A percentile compares a stretch with the other conserved stretches of the same genome.
These are phyloP conservation scores for Spathaspora gorwiae DNA, from an alignment of 805 yeast species.

Conservation along the genomic window DNA sequence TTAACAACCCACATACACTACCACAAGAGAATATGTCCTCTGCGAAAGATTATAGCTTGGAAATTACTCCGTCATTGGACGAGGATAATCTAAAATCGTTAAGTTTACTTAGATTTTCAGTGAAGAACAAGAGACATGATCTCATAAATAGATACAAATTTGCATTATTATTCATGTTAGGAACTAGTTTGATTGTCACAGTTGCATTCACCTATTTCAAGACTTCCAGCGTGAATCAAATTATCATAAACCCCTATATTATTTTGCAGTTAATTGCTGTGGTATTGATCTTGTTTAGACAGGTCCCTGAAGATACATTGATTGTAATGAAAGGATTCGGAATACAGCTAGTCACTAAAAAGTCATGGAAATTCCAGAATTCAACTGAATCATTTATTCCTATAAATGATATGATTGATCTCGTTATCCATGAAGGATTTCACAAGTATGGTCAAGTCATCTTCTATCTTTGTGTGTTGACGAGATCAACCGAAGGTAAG, in stretches of 20 bases:
- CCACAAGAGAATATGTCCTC: slow-evolving; percentile 20
- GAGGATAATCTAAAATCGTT: slow-evolving; percentile 4
- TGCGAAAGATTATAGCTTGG: slow-evolving; percentile 25
- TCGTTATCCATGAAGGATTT: slow-evolving; percentile 75
- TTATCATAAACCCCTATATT: neutral
- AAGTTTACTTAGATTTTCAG: slow-evolving; percentile 16
- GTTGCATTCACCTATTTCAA: neutral
- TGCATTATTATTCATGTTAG: slow-evolving; percentile 3
- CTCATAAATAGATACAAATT: slow-evolving; percentile 4
- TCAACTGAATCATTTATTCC: slow-evolving; percentile 47
- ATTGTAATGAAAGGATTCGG: slow-evolving; percentile 44
- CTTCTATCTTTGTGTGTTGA: slow-evolving; percentile 58
- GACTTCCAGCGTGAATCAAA: neutral
- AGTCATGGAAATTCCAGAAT: slow-evolving; percentile 18
- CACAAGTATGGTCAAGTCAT: slow-evolving; percentile 59
- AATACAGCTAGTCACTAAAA: slow-evolving; percentile 36
- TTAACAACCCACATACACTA: slow-evolving; percentile 1
- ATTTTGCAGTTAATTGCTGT: slow-evolving; percentile 4
- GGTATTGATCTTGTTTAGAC: slow-evolving; percentile 19
- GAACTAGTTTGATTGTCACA: slow-evolving; percentile 2
- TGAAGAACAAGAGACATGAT: slow-evolving; percentile 8
- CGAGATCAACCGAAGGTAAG: slow-evolving; percentile 25
- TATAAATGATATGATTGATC: slow-evolving; percentile 50
- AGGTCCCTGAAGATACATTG: slow-evolving; percentile 39
- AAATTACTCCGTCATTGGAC: slow-evolving; percentile 18